Evolutionary conservation across 495 filamentous ascomycete species (phyloP).

Genomic region (Trichoderma reesei): DNA sequence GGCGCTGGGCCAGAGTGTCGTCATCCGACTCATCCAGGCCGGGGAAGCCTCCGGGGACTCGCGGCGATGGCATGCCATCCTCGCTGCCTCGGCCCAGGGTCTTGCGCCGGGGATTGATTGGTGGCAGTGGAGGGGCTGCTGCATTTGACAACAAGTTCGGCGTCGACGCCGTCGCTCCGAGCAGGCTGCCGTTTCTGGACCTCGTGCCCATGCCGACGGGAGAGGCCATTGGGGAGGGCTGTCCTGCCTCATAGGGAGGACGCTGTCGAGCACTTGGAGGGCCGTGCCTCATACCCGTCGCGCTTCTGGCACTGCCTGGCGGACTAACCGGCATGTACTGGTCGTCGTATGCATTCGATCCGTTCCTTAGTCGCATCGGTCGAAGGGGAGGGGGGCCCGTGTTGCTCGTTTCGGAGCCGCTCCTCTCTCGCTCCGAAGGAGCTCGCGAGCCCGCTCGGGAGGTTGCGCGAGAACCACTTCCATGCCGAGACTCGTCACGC

Average conservation of each 20-base stretch:
- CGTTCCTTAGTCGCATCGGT: constrained; percentile 27
- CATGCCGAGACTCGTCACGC: constrained; percentile 24
- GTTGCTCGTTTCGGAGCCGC: constrained; percentile 49
- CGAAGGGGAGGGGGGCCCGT: constrained; percentile 45
- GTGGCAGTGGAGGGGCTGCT: constrained; percentile 45
- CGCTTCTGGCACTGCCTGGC: constrained; percentile 13
- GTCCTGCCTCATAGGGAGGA: constrained; percentile 12
- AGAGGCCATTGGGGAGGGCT: constrained; percentile 15
- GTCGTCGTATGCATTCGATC: constrained; percentile 36
- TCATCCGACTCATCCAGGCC: constrained; percentile 27
- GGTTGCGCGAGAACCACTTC: constrained; percentile 13
- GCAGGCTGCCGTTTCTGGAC: constrained; percentile 21
- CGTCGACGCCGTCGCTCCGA: constrained; percentile 11
- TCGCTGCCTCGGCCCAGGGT: constrained; percentile 13
- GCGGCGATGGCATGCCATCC: constrained; percentile 14
- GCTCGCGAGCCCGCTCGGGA: constrained; percentile 22
- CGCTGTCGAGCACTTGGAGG: not conserved
- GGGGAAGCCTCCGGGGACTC: constrained; percentile 12
- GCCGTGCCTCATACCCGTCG: not conserved
- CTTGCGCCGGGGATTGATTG: constrained; percentile 58
- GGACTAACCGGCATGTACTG: constrained; percentile 15
- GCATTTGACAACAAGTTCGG: constrained; percentile 13
- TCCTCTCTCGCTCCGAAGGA: constrained; percentile 43
- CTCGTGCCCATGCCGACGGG: not conserved
- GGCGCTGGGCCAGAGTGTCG: constrained; percentile 24